Base-by-base conservation (phyloP, 352 stramenopile species). In the Globisporangium megalacanthum region DNA sequence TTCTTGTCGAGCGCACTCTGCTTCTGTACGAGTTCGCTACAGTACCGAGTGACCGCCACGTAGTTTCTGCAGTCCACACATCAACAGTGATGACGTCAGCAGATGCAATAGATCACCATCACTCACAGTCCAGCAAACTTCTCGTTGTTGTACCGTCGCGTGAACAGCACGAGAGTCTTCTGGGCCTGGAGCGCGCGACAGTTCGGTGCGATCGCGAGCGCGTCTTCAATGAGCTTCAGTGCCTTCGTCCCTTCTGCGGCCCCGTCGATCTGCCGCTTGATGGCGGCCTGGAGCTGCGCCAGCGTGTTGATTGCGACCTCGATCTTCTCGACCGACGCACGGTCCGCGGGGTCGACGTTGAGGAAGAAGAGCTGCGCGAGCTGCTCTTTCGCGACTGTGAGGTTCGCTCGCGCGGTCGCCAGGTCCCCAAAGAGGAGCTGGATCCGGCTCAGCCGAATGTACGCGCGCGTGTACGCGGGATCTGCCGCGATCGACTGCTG, bases 391-490 rank as follows among this genome's bases (percentile, higher is more conserved):
- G 79, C 75, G 2, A 67, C 84, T 9, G 58, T 50, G 13, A 83
- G 47, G 49, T 73, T 88, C 22, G 77, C 61, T 60, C 82, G 81
- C 1, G 83, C 81, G 17, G 76, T 64, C 11, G 61, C 54, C 22
- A 75, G 63, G 51, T 93, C 77, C 1, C 83, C 85, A 3, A 89
- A 54, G 54, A 90, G 61, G 0, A 93, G 58, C 66, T 89, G 79
- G 49, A 92, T 83, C n/a, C 79, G 73, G 5, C 69, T 73, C 8
- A 89, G 56, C 6, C 85, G 76, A 46, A 94, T 64, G 50, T 92
- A 89, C 3, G 83, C 83, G 36, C 77, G 70, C n/a, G 79, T 74
- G 49, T 95, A 93, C 4, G 60, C 65, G n/a, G 75, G 65, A 42
- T 95, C 80, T 8, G 70, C 61, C 13, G 79, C 74, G 22, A 95